A percentile compares a stretch with the other conserved stretches of the same genome.
These are phyloP conservation scores for Saturnispora sekii DNA, from an alignment of 805 yeast species.

Conservation along the genomic window DNA sequence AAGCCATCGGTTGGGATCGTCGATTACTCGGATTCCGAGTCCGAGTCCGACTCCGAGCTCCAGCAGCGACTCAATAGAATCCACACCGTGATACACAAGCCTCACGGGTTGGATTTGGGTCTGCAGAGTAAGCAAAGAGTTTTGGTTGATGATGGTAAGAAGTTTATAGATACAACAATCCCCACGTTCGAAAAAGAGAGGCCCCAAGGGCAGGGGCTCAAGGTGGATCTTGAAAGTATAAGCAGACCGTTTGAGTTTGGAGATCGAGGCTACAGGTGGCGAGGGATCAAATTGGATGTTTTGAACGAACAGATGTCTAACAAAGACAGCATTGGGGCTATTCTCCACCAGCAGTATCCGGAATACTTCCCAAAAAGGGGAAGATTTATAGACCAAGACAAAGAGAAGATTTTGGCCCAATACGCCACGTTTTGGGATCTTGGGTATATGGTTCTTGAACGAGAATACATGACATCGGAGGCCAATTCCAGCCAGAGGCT, in stretches of 20 bases:
- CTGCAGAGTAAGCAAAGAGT: too few species aligned
- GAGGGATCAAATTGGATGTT: conserved; percentile 28
- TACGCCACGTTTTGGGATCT: conserved; percentile 13
- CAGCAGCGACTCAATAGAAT: too few species aligned
- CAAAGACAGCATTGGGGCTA: not conserved
- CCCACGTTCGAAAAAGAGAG: conserved; percentile 1
- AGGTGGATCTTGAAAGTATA: not conserved
- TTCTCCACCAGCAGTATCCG: conserved; percentile 13
- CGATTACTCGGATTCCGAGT: not conserved
- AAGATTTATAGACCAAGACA: conserved; percentile 14
- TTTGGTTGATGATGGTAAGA: not conserved
- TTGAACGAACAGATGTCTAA: conserved; percentile 5
- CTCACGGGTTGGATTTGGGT: too few species aligned
- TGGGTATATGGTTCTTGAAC: conserved; percentile 8
- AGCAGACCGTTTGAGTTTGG: conserved; percentile 26
- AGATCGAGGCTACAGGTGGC: conserved; percentile 30
- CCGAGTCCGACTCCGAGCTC: not conserved
- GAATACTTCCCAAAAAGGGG: conserved; percentile 8
- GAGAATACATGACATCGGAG: not conserved
- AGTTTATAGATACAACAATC: conserved; percentile 1
- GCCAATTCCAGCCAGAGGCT: not conserved
- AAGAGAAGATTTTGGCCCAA: conserved; percentile 11
- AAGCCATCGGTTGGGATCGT: conserved; percentile 9
- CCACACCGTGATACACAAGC: too few species aligned
- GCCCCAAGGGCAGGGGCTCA: not conserved